Conservation (phyloP, 306 rosid genomes). For the Argentina anserina region DNA sequence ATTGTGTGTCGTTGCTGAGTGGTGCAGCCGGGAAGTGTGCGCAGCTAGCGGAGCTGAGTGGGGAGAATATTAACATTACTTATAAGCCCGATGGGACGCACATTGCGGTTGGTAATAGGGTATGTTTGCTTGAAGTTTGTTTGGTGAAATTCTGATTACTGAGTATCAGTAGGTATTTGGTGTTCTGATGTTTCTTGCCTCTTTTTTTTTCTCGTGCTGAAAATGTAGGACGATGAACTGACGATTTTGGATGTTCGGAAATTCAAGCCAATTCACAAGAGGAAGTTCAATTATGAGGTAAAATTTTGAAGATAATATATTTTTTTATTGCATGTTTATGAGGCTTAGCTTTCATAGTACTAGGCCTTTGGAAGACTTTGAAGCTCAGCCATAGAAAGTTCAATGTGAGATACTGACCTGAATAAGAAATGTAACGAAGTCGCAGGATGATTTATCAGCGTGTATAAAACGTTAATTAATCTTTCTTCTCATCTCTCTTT, state of each 20-base stretch:
- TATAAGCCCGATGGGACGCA: slow-evolving; percentile 96
- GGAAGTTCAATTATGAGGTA: slow-evolving; percentile 96
- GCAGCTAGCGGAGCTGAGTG: slow-evolving; percentile 85
- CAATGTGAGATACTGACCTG: neutral
- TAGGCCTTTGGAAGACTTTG: neutral
- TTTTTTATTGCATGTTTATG: neutral
- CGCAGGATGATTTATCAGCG: neutral
- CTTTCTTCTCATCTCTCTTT: neutral
- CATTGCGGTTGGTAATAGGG: slow-evolving; percentile 93
- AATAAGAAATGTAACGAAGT: neutral
- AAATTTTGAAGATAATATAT: neutral
- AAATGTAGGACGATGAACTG: slow-evolving; percentile 77
- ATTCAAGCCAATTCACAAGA: slow-evolving; percentile 85
- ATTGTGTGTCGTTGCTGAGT: slow-evolving; percentile 17
- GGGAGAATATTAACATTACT: slow-evolving; percentile 92
- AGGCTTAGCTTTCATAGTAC: neutral
- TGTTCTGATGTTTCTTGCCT: slow-evolving; percentile 17
- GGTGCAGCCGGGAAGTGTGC: slow-evolving; percentile 86
- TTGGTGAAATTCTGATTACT: neutral
- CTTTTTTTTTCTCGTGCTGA: slow-evolving; percentile 8
- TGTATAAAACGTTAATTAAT: no score
- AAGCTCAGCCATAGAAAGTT: neutral
- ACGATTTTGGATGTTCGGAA: slow-evolving; percentile 94
- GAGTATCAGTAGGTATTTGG: neutral
- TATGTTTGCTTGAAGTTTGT: slow-evolving; percentile 32